Evolutionary conservation across 257 asterid genomes (phyloP).

Genomic region (Thymus mandschuricus): DNA sequence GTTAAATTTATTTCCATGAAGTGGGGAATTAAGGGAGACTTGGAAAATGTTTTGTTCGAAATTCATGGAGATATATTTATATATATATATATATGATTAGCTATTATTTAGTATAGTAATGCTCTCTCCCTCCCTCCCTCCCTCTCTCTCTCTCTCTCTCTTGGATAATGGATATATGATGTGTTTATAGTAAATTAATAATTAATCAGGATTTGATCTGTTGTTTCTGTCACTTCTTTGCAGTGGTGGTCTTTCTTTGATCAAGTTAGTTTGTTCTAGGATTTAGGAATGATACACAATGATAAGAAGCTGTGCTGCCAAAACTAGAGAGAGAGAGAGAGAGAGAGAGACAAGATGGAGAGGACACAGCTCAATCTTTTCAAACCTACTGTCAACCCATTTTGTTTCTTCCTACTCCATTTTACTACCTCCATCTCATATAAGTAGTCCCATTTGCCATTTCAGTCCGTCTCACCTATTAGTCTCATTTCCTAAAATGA

Average conservation of each 20-base stretch:
- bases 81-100: slow-evolving; percentile 23
- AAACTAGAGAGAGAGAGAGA: slow-evolving; percentile 6
- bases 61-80: slow-evolving; percentile 26
- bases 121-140: slow-evolving; percentile 1
- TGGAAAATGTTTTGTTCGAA: slow-evolving; percentile 1
- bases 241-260: neutral
- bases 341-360: slow-evolving; percentile 63
- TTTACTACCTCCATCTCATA: too few relatives aligned
- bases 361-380: slow-evolving; percentile 79
- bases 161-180: neutral
- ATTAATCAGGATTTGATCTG: neutral
- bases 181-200: neutral
- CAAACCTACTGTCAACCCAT: slow-evolving; percentile 57
- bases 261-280: slow-evolving; percentile 22
- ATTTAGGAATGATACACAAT: slow-evolving; percentile 25
- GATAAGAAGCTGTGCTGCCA: slow-evolving; percentile 24
- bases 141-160: neutral
- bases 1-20: slow-evolving; percentile 23
- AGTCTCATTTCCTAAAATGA: too few relatives aligned
- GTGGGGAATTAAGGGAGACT: slow-evolving; percentile 14
- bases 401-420: slow-evolving; percentile 31
- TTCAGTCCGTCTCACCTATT: too few relatives aligned
- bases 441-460: too few relatives aligned
- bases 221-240: slow-evolving; percentile 9
- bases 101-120: slow-evolving; percentile 16